These are phyloP conservation scores for Serendipita indica DNA, from an alignment of 768 basidiomycete genomes.

Conservation along the genomic window DNA sequence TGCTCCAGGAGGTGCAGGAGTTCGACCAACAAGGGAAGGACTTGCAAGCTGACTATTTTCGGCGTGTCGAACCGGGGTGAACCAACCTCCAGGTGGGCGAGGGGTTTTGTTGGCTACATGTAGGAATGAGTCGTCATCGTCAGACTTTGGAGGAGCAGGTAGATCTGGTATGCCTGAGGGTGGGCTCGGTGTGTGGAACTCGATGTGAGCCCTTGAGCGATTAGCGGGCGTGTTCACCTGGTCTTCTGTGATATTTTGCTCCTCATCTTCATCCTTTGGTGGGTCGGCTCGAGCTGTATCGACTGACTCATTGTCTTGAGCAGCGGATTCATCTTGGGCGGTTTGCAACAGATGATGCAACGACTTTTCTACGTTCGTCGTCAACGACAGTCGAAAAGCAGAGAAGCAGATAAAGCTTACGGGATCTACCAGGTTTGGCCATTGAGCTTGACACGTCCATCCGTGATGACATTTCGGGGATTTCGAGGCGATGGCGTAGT, in stretches of 20 bases:
- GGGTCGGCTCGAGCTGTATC: background rate
- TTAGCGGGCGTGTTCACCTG: background rate
- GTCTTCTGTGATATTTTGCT: background rate
- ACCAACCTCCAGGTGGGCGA: conserved; percentile 3
- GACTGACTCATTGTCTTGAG: background rate
- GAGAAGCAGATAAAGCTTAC: background rate
- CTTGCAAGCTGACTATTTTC: background rate
- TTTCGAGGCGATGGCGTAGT: background rate
- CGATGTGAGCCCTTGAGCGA: background rate
- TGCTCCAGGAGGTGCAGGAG: conserved; percentile 4
- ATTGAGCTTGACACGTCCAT: background rate
- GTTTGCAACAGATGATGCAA: background rate
- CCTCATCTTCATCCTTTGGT: background rate
- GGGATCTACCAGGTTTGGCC: background rate
- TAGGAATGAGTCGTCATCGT: background rate
- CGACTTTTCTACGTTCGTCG: background rate
- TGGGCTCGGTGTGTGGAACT: background rate
- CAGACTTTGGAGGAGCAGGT: background rate
- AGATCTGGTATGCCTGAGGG: background rate
- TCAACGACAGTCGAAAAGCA: background rate
- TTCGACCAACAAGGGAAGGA: background rate
- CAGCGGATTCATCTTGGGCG: background rate
- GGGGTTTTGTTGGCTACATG: background rate
- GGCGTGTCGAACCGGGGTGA: background rate
- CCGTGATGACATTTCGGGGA: conserved; percentile 5